Evolutionary conservation across 768 basidiomycete species (phyloP).

Genomic region (Amanita muscaria): DNA sequence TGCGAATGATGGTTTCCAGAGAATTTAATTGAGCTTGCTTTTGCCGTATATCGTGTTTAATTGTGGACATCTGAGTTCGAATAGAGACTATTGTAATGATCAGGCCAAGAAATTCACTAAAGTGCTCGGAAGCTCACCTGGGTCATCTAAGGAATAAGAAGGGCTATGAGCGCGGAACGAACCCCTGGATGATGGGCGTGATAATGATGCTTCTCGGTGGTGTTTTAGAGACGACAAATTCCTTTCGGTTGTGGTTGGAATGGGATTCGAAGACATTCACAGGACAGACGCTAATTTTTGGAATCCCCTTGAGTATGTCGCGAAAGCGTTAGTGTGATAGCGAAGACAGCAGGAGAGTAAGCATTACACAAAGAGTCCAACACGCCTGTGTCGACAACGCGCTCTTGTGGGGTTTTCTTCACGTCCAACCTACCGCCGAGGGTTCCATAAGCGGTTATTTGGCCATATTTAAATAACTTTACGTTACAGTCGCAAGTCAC

Average conservation of each 20-base stretch:
- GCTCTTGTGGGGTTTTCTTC: slow-evolving; percentile 2
- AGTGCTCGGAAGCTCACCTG: slow-evolving; percentile 41
- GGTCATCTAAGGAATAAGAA: slow-evolving; percentile 47
- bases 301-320: neutral
- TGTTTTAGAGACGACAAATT: slow-evolving; percentile 24
- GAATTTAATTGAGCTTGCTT: slow-evolving; percentile 71
- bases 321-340: neutral
- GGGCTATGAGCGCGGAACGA: slow-evolving; percentile 48
- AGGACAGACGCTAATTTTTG: neutral
- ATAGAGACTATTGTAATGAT: slow-evolving; percentile 46
- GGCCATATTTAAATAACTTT: neutral
- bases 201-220: slow-evolving; percentile 27
- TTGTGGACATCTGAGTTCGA: slow-evolving; percentile 69
- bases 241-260: slow-evolving; percentile 11
- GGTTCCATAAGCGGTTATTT: slow-evolving; percentile 5
- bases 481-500: neutral
- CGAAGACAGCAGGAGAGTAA: neutral
- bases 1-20: slow-evolving; percentile 61
- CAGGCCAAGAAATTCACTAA: slow-evolving; percentile 11
- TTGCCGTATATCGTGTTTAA: slow-evolving; percentile 77
- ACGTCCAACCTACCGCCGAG: slow-evolving; percentile 6
- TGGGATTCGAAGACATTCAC: slow-evolving; percentile 29
- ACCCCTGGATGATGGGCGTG: slow-evolving; percentile 34
- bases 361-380: neutral
- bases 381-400: neutral